Evolutionary conservation across 371 early-diverging fungal species (phyloP), one percentile per base, ranked within the genome.

Genomic region (Coemansia sp.): DNA sequence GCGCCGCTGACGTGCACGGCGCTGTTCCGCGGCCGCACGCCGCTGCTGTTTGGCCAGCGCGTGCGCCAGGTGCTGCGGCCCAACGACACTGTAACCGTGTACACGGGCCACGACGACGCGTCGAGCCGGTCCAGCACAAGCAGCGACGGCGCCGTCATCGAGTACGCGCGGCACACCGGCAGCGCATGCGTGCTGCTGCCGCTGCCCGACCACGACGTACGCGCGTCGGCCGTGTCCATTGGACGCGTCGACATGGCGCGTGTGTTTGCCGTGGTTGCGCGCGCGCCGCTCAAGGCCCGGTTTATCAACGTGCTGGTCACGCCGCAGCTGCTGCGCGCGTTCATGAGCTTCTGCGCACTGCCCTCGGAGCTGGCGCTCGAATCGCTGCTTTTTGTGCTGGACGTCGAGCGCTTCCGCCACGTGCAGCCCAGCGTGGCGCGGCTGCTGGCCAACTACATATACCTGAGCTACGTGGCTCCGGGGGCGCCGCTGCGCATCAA

Each of bases 371-470:
- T 77, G 48, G 77, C 77, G 20, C 61, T 77, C 35, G 77, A 77
- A 48, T 57, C 77, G 5, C 55, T 76, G 50, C 56, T 77, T 43
- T 77, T 77, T 63, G 69, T 76, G 11, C 42, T 77, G 47, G 77
- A 77, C 51, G 77, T 77, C 16, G 77, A 77, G 64, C 63, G 77
- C 5, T 77, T 77, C 56, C 64, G 77, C 5, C 75, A 69, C 11
- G 76, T 63, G 31, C 76, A 69, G 69, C 76, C 77, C 11, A 76
- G 65, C 47, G 69, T 77, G 70, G 77, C 77, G 35, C 66, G 77
- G 9, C 70, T 77, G 8, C 54, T 72, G n/a, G 77, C 77, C 53
- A 77, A 75, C 64, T 77, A 77, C 52, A 77, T 77, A 12, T 77
- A 69, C 31, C 59, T 77, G 3, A 77, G 65, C 53, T 77, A 77